Conservation (phyloP, 306 rosid genomes). For the Fragaria ananassa region DNA sequence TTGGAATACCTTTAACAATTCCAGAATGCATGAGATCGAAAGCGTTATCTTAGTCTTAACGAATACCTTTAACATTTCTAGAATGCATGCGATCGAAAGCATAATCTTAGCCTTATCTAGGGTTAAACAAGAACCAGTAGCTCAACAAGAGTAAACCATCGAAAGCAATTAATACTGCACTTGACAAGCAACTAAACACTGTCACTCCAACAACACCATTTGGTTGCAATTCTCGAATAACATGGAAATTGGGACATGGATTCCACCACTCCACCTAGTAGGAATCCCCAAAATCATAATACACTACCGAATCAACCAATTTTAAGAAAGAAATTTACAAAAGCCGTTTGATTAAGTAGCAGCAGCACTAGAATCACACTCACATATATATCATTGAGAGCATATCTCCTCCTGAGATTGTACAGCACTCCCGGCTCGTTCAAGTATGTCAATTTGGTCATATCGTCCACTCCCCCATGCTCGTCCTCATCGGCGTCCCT, state of each 20-base stretch:
- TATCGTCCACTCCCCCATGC: constrained; percentile 90
- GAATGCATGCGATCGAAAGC: too few species aligned
- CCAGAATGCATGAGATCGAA: too few species aligned
- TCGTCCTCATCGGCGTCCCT: constrained; percentile 96
- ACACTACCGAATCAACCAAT: not conserved
- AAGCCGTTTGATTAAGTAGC: constrained; percentile 5
- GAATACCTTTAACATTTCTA: not conserved
- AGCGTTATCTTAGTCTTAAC: not conserved
- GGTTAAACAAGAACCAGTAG: not conserved
- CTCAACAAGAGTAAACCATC: constrained; percentile 4
- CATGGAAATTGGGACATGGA: not conserved
- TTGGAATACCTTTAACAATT: not conserved
- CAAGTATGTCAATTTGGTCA: constrained; percentile 86
- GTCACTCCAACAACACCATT: not conserved
- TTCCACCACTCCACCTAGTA: not conserved
- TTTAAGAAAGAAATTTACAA: not conserved
- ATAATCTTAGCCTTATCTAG: not conserved
- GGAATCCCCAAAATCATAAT: not conserved
- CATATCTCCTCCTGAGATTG: constrained; percentile 85
- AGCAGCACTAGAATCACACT: constrained; percentile 22
- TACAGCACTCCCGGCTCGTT: constrained; percentile 96
- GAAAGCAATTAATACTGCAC: not conserved
- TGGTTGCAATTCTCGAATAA: not conserved
- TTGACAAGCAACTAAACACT: not conserved
- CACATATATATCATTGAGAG: constrained; percentile 91